Conservation (phyloP, 805 yeast genomes). For the Candida lessepsii region DNA sequence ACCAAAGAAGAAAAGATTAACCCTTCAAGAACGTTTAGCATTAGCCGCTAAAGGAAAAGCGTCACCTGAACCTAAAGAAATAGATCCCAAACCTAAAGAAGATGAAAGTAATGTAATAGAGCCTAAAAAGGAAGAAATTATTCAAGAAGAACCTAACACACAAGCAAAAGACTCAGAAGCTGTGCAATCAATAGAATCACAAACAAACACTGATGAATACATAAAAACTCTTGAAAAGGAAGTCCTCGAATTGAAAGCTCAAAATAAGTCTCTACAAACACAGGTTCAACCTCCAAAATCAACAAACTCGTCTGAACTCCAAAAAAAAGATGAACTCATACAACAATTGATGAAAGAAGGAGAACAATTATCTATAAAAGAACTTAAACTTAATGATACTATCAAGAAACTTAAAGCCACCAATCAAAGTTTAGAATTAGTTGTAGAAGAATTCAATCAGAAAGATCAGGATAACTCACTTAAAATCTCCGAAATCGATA, state of each 20-base stretch:
- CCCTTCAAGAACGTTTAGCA: slow-evolving; percentile 83
- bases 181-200: neutral
- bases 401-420: slow-evolving; percentile 56
- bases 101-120: too few species aligned
- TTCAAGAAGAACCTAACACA: too few species aligned
- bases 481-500: slow-evolving; percentile 41
- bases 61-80: neutral
- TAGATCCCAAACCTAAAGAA: neutral
- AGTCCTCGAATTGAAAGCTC: neutral
- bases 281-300: neutral
- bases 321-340: slow-evolving; percentile 57
- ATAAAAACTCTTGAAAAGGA: neutral
- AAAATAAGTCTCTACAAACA: slow-evolving; percentile 2
- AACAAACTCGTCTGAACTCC: slow-evolving; percentile 1
- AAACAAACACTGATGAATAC: neutral
- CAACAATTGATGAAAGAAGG: slow-evolving; percentile 74
- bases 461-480: slow-evolving; percentile 31
- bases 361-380: slow-evolving; percentile 65
- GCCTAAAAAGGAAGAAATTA: too few species aligned
- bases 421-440: slow-evolving; percentile 29
- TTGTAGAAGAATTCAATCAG: slow-evolving; percentile 26
- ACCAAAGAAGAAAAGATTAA: slow-evolving; percentile 53
- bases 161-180: too few species aligned
- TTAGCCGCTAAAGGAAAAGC: slow-evolving; percentile 59
- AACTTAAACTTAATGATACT: slow-evolving; percentile 62